Evolutionary conservation across 257 asterid genomes (phyloP), one percentile per base, ranked within the genome.

Genomic region (Ilex aquifolium): DNA sequence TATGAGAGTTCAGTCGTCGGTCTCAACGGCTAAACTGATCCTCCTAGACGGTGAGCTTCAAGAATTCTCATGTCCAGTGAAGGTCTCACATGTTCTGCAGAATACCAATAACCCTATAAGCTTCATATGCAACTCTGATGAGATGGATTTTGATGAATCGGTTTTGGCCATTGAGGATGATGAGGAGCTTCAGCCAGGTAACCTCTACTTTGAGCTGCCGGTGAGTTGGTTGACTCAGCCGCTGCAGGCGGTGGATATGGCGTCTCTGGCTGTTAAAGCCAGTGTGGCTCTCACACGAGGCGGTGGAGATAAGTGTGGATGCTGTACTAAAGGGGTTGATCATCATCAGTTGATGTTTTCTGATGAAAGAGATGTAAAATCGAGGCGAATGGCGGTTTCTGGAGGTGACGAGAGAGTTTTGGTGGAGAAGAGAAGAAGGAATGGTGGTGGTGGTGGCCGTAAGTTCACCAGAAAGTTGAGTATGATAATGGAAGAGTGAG

Each of bases 91-190:
- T 5, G 36, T 77, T 27, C 27, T 65, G 31, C 16, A 30, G 16
- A 57, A 44, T 14, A 64, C 60, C 13, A 57, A 44, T 14, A 64
- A 63, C 13, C 60, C 74, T 4, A 57, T 60, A 50, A 55, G 49
- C 32, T 73, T 77, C 59, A 40, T 77, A 31, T 77, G 79, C 53
- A 73, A 72, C 73, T 70, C 82, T 2, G 82, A 77, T 29, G 71
- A 69, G 13, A 73, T 77, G 79, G 74, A 65, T 27, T 69, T 77
- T 6, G 63, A 71, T 5, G 69, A 65, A 10, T 30, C 62, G 7
- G 71, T 69, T 17, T 49, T 66, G 0, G 74, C 64, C 50, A n/a
- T 77, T 1, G 51, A 44, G 2, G 62, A 44, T 51, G 67, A 67
- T 31, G 67, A 77, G 61, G 73, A 63, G 6, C 59, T 77, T 62